Conservation (phyloP, 345 rosid species). For the Corchorus olitorius region DNA sequence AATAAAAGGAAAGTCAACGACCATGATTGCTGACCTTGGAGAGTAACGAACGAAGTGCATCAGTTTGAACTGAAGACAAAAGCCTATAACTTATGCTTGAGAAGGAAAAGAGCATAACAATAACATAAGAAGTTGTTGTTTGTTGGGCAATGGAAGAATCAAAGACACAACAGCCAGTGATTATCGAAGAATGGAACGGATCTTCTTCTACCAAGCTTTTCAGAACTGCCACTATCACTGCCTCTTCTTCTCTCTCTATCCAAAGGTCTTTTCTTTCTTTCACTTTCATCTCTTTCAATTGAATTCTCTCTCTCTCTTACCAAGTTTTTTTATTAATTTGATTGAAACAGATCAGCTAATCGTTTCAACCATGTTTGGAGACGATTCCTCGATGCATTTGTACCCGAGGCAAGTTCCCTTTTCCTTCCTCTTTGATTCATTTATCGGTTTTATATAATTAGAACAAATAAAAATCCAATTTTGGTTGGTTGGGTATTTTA, state of each 20-base stretch:
- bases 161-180: neutral
- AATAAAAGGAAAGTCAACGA: conserved; percentile 1
- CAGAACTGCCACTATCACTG: conserved; percentile 64
- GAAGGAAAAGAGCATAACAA: neutral
- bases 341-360: too few relatives aligned
- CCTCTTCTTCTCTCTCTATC: conserved; percentile 59
- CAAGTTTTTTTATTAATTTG: neutral
- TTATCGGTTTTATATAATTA: too few relatives aligned
- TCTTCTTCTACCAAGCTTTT: conserved; percentile 73
- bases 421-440: too few relatives aligned
- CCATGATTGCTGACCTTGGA: neutral
- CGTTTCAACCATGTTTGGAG: too few relatives aligned
- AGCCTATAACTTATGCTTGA: neutral
- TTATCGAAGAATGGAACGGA: conserved; percentile 82
- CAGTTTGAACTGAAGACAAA: conserved; percentile 6
- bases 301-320: neutral
- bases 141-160: conserved; percentile 2
- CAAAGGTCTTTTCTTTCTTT: conserved; percentile 48
- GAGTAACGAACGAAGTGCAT: neutral
- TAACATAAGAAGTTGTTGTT: neutral
- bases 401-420: too few relatives aligned
- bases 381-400: too few relatives aligned
- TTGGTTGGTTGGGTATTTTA: neutral
- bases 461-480: too few relatives aligned
- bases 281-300: neutral